Evolutionary conservation across 1,284 basidiomycete species (phyloP).

Genomic region (Ceraceosorus bombacis): DNA sequence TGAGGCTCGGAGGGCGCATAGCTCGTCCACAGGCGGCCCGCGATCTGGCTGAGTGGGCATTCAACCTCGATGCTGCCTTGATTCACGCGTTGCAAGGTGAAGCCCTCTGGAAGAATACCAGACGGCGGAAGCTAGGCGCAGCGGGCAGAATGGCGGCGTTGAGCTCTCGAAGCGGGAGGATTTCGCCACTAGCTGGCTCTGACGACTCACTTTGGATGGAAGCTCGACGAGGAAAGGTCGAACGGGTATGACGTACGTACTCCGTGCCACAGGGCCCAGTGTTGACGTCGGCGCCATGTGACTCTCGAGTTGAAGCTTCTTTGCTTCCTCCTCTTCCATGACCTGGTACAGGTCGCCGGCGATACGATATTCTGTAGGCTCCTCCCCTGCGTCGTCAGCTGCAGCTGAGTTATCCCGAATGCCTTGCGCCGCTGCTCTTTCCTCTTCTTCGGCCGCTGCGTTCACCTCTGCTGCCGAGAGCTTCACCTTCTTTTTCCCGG

Average conservation of each 20-base stretch:
- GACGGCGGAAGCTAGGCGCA: constrained; percentile 4
- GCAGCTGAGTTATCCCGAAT: too few relatives aligned
- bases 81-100: constrained; percentile 5
- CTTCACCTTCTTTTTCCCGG: not conserved
- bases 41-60: not conserved
- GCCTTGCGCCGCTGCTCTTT: not conserved
- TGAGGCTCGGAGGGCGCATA: not conserved
- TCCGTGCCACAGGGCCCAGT: not conserved
- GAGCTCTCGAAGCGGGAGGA: too few relatives aligned
- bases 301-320: not conserved
- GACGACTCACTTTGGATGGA: not conserved
- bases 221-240: not conserved
- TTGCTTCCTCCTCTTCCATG: not conserved
- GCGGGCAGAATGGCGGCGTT: not conserved
- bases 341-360: constrained; percentile 8
- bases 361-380: not conserved
- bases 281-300: not conserved
- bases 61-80: constrained; percentile 4
- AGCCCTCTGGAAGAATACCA: not conserved
- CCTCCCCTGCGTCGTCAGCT: not conserved
- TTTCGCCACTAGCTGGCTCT: too few relatives aligned
- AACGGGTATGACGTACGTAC: not conserved
- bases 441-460: constrained; percentile 1
- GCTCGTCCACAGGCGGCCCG: constrained; percentile 6
- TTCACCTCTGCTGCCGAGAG: not conserved